Evolutionary conservation across 2,329 filamentous ascomycete genomes (phyloP), one percentile per base, ranked within the genome.

Genomic region (Xylaria sp.): DNA sequence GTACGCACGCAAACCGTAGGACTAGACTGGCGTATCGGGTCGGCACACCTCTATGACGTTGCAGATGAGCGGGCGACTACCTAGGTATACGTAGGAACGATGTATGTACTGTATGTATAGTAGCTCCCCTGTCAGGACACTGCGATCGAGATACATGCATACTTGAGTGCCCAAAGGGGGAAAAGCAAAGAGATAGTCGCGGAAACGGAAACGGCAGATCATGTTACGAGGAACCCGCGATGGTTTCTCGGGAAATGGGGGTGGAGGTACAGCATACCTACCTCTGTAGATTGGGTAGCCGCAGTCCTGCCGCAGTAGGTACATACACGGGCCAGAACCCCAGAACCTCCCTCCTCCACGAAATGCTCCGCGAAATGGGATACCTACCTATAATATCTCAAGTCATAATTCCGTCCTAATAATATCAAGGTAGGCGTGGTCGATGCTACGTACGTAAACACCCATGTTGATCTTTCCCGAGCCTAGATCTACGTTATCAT

Each of bases 361-460:
- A 36, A 8, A 36, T 36, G 34, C 11, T 9, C 34, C 8, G 34
- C 6, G 11, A 36, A 36, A 8, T n/a, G n/a, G n/a, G n/a, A n/a
- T n/a, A n/a, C n/a, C n/a, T n/a, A n/a, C n/a, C n/a, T n/a, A n/a
- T n/a, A n/a, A n/a, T n/a, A n/a, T n/a, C n/a, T n/a, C n/a, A n/a
- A n/a, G n/a, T n/a, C 45, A n/a, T 24, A 50, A 47, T 39, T 24
- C 8, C 45, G 8, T 27, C 21, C 47, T 39, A 7, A 4, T 53
- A 51, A 19, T 53, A 11, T n/a, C 30, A 36, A 17, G 34, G 34
- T 14, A 42, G 39, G 12, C 17, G 12, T 14, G 39, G n/a, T 21
- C n/a, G 39, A 59, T 59, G 48, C 30, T 39, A 68, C 61, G n/a
- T 58, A 65, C 39, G 39, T 65, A 56, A 54, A 61, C 57, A 53